These are phyloP conservation scores for Puccinia horiana DNA, from an alignment of 1,284 basidiomycete genomes.

Conservation along the genomic window DNA sequence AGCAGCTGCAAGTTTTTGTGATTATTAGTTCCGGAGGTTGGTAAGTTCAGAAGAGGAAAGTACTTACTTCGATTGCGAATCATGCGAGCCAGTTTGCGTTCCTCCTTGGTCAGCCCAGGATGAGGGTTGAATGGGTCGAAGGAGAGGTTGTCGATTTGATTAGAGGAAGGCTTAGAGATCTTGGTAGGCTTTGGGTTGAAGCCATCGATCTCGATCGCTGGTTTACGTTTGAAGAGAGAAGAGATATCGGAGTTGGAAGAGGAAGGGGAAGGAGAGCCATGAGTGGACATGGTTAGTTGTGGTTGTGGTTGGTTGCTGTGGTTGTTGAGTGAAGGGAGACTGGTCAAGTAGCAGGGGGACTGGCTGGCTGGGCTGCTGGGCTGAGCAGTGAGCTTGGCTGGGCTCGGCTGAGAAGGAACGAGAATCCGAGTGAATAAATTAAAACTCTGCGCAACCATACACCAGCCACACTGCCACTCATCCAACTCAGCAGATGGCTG, in stretches of 20 bases:
- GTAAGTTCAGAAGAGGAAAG: background rate
- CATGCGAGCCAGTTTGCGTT: constrained; percentile 48
- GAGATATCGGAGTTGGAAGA: background rate
- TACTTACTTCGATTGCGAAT: constrained; percentile 46
- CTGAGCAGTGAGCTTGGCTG: too few species aligned
- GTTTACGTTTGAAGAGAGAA: constrained; percentile 5
- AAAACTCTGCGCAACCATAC: too few species aligned
- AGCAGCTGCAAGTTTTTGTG: constrained; percentile 14
- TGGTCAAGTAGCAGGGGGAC: too few species aligned
- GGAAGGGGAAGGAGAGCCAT: background rate
- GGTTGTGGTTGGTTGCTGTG: too few species aligned
- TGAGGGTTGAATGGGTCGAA: constrained; percentile 48
- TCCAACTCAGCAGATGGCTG: too few species aligned
- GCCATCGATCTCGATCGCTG: background rate
- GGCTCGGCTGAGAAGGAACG: too few species aligned
- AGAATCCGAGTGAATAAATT: too few species aligned
- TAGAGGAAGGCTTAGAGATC: background rate
- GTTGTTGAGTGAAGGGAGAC: too few species aligned
- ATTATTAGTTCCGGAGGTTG: background rate
- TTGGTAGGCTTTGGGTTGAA: background rate
- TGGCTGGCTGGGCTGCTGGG: too few species aligned
- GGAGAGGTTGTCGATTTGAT: background rate
- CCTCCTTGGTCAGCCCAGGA: constrained; percentile 48
- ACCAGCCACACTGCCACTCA: too few species aligned
- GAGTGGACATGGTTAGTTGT: background rate